Conservation (phyloP, 2,329 filamentous ascomycete species). For the Aureobasidium sp. region DNA sequence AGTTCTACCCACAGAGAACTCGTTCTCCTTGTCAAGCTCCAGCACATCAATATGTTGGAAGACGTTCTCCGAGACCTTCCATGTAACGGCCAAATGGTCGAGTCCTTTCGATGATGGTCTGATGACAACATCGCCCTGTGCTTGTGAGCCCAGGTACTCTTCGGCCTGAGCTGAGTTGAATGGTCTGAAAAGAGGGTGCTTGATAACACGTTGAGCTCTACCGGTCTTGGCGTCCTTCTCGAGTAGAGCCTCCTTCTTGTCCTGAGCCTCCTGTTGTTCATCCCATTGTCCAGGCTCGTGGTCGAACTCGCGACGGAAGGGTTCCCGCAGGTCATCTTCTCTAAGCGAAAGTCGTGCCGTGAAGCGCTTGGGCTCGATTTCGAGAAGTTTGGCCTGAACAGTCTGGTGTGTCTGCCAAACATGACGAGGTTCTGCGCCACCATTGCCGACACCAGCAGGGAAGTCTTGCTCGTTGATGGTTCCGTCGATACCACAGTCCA, state of each 20-base stretch:
- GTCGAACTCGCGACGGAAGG: slow-evolving; percentile 61
- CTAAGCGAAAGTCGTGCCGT: slow-evolving; percentile 75
- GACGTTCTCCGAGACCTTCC: slow-evolving; percentile 95
- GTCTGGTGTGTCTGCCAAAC: slow-evolving; percentile 75
- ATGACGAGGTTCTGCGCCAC: slow-evolving; percentile 50
- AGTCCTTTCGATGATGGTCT: slow-evolving; percentile 90
- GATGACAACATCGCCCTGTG: slow-evolving; percentile 85
- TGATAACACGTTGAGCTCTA: slow-evolving; percentile 88
- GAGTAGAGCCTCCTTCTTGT: slow-evolving; percentile 69
- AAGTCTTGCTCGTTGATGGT: slow-evolving; percentile 76
- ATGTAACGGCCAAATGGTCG: slow-evolving; percentile 91
- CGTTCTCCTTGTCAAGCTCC: slow-evolving; percentile 93
- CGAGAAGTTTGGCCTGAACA: slow-evolving; percentile 77
- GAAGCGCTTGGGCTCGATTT: slow-evolving; percentile 80
- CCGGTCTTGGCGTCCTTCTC: slow-evolving; percentile 82
- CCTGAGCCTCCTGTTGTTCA: slow-evolving; percentile 51
- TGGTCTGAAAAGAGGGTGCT: slow-evolving; percentile 89
- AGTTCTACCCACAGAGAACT: slow-evolving; percentile 83
- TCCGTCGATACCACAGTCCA: slow-evolving; percentile 92
- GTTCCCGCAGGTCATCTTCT: slow-evolving; percentile 68
- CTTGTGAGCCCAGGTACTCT: slow-evolving; percentile 81
- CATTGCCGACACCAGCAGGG: slow-evolving; percentile 58
- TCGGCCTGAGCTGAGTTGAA: slow-evolving; percentile 91
- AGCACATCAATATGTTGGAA: slow-evolving; percentile 97
- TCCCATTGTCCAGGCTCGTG: slow-evolving; percentile 81